Base-by-base conservation (phyloP, 2,329 filamentous ascomycete genomes). In the Xylariaceae sp. region DNA sequence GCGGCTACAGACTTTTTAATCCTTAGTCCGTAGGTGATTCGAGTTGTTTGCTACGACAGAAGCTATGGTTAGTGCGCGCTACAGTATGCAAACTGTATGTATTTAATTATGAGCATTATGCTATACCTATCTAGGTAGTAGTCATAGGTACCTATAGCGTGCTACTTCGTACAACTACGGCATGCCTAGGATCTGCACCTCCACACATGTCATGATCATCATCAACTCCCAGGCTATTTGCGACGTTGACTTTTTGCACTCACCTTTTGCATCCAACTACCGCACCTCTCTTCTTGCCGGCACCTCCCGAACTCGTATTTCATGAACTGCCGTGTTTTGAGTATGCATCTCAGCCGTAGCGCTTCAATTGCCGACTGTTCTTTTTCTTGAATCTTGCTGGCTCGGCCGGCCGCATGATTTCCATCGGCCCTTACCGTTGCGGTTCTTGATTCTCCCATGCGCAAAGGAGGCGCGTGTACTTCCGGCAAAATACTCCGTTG, bases 171-270 rank as follows among this genome's bases (percentile, higher is more conserved):
- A n/a, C n/a, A n/a, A n/a, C n/a, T n/a, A n/a, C n/a, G n/a, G n/a
- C n/a, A n/a, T n/a, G n/a, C n/a, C n/a, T n/a, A n/a, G n/a, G n/a
- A n/a, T 45, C 43, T 54, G 47, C 51, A 57, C 51, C 42, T 56
- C 50, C 32, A 34, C n/a, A n/a, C 22, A 43, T 43, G 53, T 45
- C 53, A 58, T 55, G 48, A 54, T 54, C 53, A 52, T 54, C 51
- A 41, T 53, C 46, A 44, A 50, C 32, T 10, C 10, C 10, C n/a
- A n/a, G n/a, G 32, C 32, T 15, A 34, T 34, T 50, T 30, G 47
- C 53, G 47, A 45, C 47, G 37, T 50, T 47, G 45, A 42, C 40
- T 43, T 54, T 49, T 45, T 19, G 15, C 40, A 47, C 32, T n/a
- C n/a, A n/a, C n/a, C n/a, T 53, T 49, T 26, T n/a, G 16, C 45